phyloP scores from a whole-genome alignment of 164 flowering plant genomes.

The Chloranthus sessilifolius region DNA sequence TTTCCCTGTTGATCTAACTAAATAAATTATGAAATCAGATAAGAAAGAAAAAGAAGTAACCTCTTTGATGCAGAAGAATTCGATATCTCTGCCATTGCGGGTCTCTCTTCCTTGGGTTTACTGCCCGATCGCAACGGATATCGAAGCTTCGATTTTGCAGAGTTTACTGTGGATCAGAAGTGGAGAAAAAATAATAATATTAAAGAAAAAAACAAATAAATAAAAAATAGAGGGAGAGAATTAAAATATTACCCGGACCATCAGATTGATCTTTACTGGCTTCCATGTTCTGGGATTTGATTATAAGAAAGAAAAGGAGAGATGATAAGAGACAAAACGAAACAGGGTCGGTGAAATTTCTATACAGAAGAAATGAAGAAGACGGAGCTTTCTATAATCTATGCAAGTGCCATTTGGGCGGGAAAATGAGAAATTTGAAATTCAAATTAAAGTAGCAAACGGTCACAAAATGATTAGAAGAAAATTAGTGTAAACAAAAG shows the following conservation, averaged over 20 bases:
- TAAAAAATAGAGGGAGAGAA: neutral
- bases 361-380: neutral
- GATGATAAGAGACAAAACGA: too few relatives aligned
- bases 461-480: conserved; percentile 10
- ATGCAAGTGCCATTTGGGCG: conserved; percentile 7
- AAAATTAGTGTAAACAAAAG: neutral
- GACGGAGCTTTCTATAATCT: neutral
- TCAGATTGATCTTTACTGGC: conserved; percentile 31
- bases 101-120: conserved; percentile 42
- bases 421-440: conserved; percentile 8
- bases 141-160: conserved; percentile 38
- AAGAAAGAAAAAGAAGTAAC: conserved; percentile 11
- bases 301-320: neutral
- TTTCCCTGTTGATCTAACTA: too few relatives aligned
- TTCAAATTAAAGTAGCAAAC: conserved; percentile 12
- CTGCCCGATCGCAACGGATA: conserved; percentile 65
- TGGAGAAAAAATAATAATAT: neutral
- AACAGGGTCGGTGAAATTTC: neutral
- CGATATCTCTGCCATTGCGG: conserved; percentile 21
- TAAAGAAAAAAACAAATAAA: neutral
- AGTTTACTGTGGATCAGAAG: conserved; percentile 12
- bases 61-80: conserved; percentile 41
- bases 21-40: neutral
- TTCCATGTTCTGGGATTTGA: conserved; percentile 22
- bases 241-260: conserved; percentile 20